A percentile compares a stretch with the other conserved stretches of the same genome.
Evolutionary conservation across 768 basidiomycete genomes (phyloP).

Genomic region (Podaxis sp.): DNA sequence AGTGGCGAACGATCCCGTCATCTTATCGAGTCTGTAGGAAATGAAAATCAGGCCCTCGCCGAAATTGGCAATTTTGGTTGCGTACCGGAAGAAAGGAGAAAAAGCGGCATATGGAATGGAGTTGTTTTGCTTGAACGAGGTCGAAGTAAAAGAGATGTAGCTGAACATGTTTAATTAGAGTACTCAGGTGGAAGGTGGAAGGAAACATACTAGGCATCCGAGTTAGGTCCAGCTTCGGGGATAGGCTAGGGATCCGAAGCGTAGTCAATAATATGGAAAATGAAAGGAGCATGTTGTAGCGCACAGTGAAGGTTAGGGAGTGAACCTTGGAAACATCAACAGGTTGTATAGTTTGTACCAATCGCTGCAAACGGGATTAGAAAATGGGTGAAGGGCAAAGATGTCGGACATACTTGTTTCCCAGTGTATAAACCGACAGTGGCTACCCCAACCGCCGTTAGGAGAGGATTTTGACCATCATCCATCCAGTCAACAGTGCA

Average conservation of each 20-base stretch:
- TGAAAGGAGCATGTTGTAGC: constrained; percentile 13
- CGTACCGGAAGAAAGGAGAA: constrained; percentile 57
- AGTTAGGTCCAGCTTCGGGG: constrained; percentile 50
- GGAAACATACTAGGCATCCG: constrained; percentile 50
- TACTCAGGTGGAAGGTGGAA: constrained; percentile 4
- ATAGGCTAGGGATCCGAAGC: constrained; percentile 37
- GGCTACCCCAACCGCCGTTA: constrained; percentile 46
- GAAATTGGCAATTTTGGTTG: constrained; percentile 5
- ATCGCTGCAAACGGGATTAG: constrained; percentile 30
- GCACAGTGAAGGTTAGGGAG: constrained; percentile 55
- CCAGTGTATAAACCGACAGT: constrained; percentile 58
- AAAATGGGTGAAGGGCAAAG: constrained; percentile 1
- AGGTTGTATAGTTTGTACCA: constrained; percentile 53
- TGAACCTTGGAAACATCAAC: constrained; percentile 45
- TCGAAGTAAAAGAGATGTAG: constrained; percentile 56
- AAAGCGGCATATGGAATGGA: constrained; percentile 31
- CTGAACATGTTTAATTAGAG: constrained; percentile 27
- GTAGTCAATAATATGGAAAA: background rate
- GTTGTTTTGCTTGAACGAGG: constrained; percentile 24
- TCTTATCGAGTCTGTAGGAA: constrained; percentile 43
- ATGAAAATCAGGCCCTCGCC: background rate
- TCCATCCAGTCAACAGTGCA: constrained; percentile 63
- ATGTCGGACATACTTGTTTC: constrained; percentile 34
- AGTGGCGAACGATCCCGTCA: constrained; percentile 54
- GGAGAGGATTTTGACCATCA: constrained; percentile 48